Evolutionary conservation across 1,284 basidiomycete species (phyloP).

Genomic region (Ganoderma meredithae): DNA sequence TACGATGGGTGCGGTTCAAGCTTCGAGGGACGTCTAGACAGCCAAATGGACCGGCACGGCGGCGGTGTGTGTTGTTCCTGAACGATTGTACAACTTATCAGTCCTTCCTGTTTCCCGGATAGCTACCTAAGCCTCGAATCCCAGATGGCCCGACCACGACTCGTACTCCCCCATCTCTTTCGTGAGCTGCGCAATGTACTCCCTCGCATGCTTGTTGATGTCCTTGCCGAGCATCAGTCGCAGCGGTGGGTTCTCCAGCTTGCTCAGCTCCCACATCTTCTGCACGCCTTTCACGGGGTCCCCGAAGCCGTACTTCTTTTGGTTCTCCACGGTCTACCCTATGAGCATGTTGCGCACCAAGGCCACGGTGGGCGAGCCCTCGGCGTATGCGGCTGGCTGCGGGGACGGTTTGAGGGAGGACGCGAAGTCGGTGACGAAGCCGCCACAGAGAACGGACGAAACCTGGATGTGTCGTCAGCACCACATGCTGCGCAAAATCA

Average conservation of each 20-base stretch:
- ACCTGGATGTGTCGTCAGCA: slow-evolving; percentile 12
- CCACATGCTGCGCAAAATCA: background rate
- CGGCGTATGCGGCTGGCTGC: slow-evolving; percentile 28
- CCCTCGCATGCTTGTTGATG: slow-evolving; percentile 16
- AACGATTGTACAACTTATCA: background rate
- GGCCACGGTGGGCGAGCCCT: background rate
- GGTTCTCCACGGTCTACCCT: background rate
- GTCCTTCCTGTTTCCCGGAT: background rate
- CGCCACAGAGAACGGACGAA: slow-evolving; percentile 26
- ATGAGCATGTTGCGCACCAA: slow-evolving; percentile 7
- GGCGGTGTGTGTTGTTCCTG: background rate
- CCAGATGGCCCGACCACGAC: slow-evolving; percentile 38
- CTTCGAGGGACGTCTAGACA: too few relatives aligned
- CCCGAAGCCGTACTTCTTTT: background rate
- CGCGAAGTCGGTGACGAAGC: slow-evolving; percentile 23
- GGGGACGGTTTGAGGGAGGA: slow-evolving; percentile 2
- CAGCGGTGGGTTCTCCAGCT: slow-evolving; percentile 34
- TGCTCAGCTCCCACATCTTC: slow-evolving; percentile 14
- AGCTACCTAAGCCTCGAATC: background rate
- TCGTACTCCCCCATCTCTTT: slow-evolving; percentile 33
- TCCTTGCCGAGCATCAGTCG: slow-evolving; percentile 37
- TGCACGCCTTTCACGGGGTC: slow-evolving; percentile 15
- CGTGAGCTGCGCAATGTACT: slow-evolving; percentile 30
- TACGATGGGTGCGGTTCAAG: too few relatives aligned
- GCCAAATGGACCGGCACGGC: too few relatives aligned